Evolutionary conservation across 148 eudicot genomes (phyloP).

Genomic region (Silene latifolia): DNA sequence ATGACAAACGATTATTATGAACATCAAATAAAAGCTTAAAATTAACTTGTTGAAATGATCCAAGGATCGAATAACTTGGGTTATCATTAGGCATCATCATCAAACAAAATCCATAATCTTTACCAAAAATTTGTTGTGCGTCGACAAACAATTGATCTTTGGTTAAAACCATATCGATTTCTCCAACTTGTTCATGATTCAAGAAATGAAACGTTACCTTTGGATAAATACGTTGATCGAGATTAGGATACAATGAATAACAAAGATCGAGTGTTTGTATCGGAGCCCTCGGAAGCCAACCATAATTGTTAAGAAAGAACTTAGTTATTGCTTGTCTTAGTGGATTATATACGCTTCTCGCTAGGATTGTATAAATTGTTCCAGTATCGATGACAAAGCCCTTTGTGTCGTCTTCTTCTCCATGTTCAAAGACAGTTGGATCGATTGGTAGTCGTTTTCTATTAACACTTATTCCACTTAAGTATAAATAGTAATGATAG

Average conservation of each 20-base stretch:
- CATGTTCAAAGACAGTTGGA: neutral
- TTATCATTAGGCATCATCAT: neutral
- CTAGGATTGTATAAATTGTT: conserved; percentile 5
- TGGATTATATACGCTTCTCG: conserved; percentile 1
- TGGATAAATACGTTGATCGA: neutral
- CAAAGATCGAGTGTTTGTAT: neutral
- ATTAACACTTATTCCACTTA: conserved; percentile 6
- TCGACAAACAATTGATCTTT: neutral
- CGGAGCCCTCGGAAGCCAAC: neutral
- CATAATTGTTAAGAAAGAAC: neutral
- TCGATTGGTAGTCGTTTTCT: neutral
- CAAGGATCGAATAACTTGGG: conserved; percentile 9
- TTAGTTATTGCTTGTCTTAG: neutral
- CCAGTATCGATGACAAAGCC: conserved; percentile 14
- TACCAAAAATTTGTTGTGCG: no score
- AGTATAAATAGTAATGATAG: neutral
- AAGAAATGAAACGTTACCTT: conserved; percentile 3
- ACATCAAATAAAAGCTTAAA: conserved; percentile 7
- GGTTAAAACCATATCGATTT: neutral
- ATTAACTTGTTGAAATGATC: conserved; percentile 24
- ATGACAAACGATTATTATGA: neutral
- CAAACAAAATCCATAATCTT: conserved; percentile 12
- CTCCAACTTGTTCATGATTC: neutral
- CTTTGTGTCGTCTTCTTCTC: neutral
- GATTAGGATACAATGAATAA: neutral